Conservation (phyloP, 805 yeast species). For the Starmerella tilneyi region DNA sequence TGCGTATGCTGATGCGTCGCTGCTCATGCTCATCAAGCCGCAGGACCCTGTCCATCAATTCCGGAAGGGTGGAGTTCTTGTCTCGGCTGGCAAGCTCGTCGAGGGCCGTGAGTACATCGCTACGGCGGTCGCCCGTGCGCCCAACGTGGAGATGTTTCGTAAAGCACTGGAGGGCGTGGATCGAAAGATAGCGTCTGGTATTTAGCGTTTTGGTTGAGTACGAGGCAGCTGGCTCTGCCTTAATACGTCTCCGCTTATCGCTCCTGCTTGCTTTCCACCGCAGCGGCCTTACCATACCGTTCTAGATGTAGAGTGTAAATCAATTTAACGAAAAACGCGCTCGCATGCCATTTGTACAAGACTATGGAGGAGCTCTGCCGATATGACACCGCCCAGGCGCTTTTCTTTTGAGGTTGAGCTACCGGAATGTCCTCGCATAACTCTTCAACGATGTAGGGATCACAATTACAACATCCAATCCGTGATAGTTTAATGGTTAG, state of each 20-base stretch:
- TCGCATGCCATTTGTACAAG: too few species aligned
- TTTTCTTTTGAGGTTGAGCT: too few species aligned
- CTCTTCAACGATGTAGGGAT: too few species aligned
- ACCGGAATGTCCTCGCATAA: too few species aligned
- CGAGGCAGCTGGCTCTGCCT: conserved; percentile 4
- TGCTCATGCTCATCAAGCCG: conserved; percentile 30
- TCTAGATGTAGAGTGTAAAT: too few species aligned
- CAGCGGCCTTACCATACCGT: background rate
- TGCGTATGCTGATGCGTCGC: conserved; percentile 33
- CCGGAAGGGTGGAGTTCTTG: conserved; percentile 30
- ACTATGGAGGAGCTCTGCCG: too few species aligned
- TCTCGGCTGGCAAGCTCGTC: conserved; percentile 22
- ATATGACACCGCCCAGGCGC: too few species aligned
- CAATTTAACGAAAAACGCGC: too few species aligned
- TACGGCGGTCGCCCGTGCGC: conserved; percentile 24
- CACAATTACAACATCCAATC: background rate
- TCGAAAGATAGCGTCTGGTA: conserved; percentile 1
- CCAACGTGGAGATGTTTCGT: conserved; percentile 21
- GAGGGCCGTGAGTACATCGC: conserved; percentile 27
- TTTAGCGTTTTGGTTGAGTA: background rate
- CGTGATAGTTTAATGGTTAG: conserved; percentile 12
- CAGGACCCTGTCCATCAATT: conserved; percentile 30
- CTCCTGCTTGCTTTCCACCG: background rate
- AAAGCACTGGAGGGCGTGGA: conserved; percentile 18
- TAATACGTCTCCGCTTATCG: background rate